Conservation (phyloP, 208 protist species). For the Blastocrithidia nonstop region DNA sequence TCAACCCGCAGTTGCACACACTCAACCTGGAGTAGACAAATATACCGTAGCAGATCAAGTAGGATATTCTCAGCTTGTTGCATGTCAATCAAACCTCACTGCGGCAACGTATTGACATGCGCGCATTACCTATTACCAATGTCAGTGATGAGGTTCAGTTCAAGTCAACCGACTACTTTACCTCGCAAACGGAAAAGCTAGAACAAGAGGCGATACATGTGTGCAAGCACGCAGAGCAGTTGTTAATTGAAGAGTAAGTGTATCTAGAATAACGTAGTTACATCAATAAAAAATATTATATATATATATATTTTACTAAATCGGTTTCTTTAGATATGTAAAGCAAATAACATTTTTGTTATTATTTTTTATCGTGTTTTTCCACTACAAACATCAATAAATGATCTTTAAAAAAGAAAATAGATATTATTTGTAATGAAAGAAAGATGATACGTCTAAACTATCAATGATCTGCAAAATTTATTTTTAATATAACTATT, state of each 20-base stretch:
- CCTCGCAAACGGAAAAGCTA: constrained; percentile 26
- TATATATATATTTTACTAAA: neutral
- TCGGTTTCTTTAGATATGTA: constrained; percentile 1
- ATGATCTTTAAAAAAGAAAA: no score
- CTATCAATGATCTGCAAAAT: no score
- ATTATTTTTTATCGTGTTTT: constrained; percentile 1
- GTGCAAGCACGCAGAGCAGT: constrained; percentile 13
- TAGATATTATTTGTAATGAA: no score
- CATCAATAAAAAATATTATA: neutral
- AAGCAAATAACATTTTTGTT: constrained; percentile 9
- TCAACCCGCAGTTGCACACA: constrained; percentile 59
- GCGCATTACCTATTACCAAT: constrained; percentile 20
- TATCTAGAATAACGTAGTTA: neutral
- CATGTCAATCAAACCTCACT: constrained; percentile 66
- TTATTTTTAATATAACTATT: no score
- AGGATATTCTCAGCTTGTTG: constrained; percentile 60
- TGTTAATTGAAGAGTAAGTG: constrained; percentile 12
- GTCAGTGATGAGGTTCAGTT: constrained; percentile 50
- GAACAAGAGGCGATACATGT: constrained; percentile 23
- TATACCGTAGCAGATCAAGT: constrained; percentile 37
- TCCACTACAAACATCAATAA: no score
- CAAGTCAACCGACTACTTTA: constrained; percentile 55
- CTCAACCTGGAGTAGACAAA: constrained; percentile 35
- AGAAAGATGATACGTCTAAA: no score
- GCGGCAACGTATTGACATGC: constrained; percentile 33